Evolutionary conservation across 495 filamentous ascomycete species (phyloP), one percentile per base, ranked within the genome.

Genomic region (Lasiosphaeria miniovina): DNA sequence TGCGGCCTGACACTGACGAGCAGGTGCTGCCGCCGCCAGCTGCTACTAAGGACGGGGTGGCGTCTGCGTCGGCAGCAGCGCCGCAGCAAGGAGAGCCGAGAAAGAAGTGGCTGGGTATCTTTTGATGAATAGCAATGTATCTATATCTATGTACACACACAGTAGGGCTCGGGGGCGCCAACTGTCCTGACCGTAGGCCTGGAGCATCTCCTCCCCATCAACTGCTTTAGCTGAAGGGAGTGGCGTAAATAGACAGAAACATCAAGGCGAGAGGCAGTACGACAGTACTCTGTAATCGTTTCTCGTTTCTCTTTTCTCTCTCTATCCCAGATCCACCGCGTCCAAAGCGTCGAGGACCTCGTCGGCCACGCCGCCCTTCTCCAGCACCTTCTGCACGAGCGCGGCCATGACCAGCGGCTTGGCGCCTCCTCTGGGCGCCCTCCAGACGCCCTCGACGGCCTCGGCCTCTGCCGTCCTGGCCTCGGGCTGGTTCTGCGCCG

Each of bases 341-440:
- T 90, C 88, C 66, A 96, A 72, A 5, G 88, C 91, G 54, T 85
- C 84, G 61, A 96, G 73, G 3, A 96, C 90, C 74, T 96, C 91
- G 61, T 90, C 88, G 12, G 87, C 90, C 34, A 95, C 86, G 32
- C 91, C 91, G 1, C 89, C 90, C 61, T 77, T 78, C 62, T 85
- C 79, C 52, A 90, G 60, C 43, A 87, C 84, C 68, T 85, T 83
- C 65, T 81, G 78, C 9, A 90, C 77, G 80, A 96, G 86, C 57
- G 78, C 77, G 17, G 81, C 77, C 64, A 96, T 74, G 35, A 89
- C 74, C 34, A 71, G 76, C 67, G 88, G 82, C 81, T 87, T 89
- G 32, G 90, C 78, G 3, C 91, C 91, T 43, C 90, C 90, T 24
- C 88, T 73, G 33, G 87, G 84, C 32, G 90, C 86, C 65, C 83